Evolutionary conservation across 23 red algal species (phyloP).

Genomic region (Gracilaria vermiculophylla): DNA sequence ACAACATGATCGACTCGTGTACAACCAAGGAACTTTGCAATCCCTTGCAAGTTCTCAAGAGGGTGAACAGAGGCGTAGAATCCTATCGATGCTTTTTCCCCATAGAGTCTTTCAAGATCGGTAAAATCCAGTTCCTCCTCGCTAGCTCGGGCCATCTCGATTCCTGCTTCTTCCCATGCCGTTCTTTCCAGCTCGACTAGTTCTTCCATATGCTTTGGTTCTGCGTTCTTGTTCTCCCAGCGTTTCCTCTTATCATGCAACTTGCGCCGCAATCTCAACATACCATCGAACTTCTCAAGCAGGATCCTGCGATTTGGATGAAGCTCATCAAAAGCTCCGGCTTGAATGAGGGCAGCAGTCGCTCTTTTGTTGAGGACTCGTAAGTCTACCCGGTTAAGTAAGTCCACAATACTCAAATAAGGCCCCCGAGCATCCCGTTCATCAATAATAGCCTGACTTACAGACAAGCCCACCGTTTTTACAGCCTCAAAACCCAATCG

Average conservation of each 20-base stretch:
- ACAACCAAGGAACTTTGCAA: constrained; percentile 34
- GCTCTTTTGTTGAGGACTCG: constrained; percentile 81
- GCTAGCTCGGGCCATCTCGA: constrained; percentile 22
- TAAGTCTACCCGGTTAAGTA: constrained; percentile 66
- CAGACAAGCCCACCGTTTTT: constrained; percentile 81
- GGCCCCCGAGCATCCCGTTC: constrained; percentile 63
- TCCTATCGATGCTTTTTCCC: constrained; percentile 64
- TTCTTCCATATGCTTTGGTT: constrained; percentile 13
- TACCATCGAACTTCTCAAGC: constrained; percentile 40
- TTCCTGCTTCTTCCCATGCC: constrained; percentile 46
- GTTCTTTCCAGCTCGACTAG: constrained; percentile 15
- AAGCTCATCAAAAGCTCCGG: constrained; percentile 85
- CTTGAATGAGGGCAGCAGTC: constrained; percentile 68
- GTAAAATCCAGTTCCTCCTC: constrained; percentile 33
- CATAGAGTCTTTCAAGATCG: constrained; percentile 28
- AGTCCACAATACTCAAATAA: constrained; percentile 63
- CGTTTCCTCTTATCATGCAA: constrained; percentile 43
- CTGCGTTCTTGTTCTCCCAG: constrained; percentile 5
- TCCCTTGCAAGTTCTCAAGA: constrained; percentile 20
- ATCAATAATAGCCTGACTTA: constrained; percentile 53
- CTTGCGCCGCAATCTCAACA: constrained; percentile 51
- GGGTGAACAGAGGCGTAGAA: constrained; percentile 77
- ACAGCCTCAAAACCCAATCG: constrained; percentile 86
- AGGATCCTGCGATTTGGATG: constrained; percentile 78
- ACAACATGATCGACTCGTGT: constrained; percentile 38